These are phyloP conservation scores for Pythium pyrilobum DNA, from an alignment of 352 stramenopile genomes.

Conservation along the genomic window DNA sequence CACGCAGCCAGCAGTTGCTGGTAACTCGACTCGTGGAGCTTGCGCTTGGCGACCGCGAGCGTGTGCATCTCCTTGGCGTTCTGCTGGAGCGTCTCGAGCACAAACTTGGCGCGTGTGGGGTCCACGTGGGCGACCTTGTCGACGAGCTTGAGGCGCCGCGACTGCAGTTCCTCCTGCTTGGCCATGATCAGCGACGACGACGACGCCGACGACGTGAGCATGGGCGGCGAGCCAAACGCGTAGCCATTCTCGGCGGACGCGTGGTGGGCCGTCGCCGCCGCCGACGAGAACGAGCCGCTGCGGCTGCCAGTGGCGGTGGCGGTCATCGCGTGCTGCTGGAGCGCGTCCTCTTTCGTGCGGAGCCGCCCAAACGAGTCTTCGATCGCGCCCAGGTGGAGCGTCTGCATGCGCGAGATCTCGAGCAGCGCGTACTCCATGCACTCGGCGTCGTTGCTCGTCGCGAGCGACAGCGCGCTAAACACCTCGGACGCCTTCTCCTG, in stretches of 20 bases:
- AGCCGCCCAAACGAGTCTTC: slow-evolving; percentile 69
- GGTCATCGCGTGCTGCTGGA: slow-evolving; percentile 24
- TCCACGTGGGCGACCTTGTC: slow-evolving; percentile 58
- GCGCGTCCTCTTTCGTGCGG: slow-evolving; percentile 38
- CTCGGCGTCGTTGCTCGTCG: slow-evolving; percentile 67
- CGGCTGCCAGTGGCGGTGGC: background rate
- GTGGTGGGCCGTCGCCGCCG: background rate
- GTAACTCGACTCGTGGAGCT: slow-evolving; percentile 56
- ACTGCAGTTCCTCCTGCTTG: slow-evolving; percentile 47
- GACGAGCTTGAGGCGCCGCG: slow-evolving; percentile 41
- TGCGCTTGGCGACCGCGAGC: slow-evolving; percentile 58
- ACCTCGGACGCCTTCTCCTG: slow-evolving; percentile 63
- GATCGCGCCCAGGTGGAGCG: slow-evolving; percentile 63
- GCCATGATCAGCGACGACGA: slow-evolving; percentile 26
- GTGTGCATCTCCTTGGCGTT: slow-evolving; percentile 73
- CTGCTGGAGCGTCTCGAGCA: slow-evolving; percentile 59
- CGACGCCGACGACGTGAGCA: slow-evolving; percentile 7
- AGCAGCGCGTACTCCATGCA: slow-evolving; percentile 79
- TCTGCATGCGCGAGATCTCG: slow-evolving; percentile 80
- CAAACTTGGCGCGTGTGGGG: slow-evolving; percentile 54
- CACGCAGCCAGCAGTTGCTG: slow-evolving; percentile 47
- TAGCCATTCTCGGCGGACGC: background rate
- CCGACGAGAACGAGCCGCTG: slow-evolving; percentile 11
- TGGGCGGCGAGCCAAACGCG: slow-evolving; percentile 6
- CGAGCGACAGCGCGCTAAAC: slow-evolving; percentile 65